Percentiles rank a stretch among this genome's conserved stretches.
phyloP scores from a whole-genome alignment of 768 basidiomycete genomes.

The Antrodiella citrinella region DNA sequence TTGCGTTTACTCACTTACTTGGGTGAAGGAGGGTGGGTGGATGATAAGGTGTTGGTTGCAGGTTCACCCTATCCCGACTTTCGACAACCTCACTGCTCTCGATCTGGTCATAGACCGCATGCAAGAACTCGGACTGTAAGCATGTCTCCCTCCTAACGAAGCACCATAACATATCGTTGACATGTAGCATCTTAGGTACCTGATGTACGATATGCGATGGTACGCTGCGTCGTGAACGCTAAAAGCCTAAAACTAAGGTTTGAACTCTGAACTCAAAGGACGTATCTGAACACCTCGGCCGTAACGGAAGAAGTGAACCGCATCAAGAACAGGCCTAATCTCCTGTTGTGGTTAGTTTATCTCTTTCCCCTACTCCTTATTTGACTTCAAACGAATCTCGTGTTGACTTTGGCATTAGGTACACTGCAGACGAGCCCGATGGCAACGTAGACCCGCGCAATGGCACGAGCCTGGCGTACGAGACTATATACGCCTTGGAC shows the following conservation, averaged over 20 bases:
- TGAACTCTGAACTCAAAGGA: constrained; percentile 21
- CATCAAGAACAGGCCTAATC: constrained; percentile 59
- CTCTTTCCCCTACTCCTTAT: not conserved
- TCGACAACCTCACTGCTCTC: constrained; percentile 49
- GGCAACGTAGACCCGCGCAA: constrained; percentile 48
- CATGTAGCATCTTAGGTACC: constrained; percentile 19
- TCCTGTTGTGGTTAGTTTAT: constrained; percentile 44
- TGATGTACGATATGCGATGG: constrained; percentile 81
- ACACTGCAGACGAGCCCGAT: constrained; percentile 70
- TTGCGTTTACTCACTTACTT: too few species aligned
- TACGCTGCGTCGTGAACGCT: constrained; percentile 15
- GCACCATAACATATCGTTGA: not conserved
- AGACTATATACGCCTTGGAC: constrained; percentile 40
- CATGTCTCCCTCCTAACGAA: not conserved
- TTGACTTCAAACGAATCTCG: not conserved
- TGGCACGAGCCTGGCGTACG: constrained; percentile 40
- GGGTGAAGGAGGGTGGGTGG: too few species aligned
- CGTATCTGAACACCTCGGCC: constrained; percentile 55
- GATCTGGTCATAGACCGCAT: constrained; percentile 57
- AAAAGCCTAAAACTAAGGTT: not conserved
- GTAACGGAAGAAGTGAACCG: constrained; percentile 62
- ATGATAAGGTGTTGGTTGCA: constrained; percentile 11
- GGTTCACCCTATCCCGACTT: constrained; percentile 69
- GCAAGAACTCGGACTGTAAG: constrained; percentile 54
- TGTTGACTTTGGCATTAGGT: constrained; percentile 17